Percentiles rank a stretch among this genome's conserved stretches.
Conservation (phyloP, 345 rosid species). For the Diplotaxis tenuifolia region DNA sequence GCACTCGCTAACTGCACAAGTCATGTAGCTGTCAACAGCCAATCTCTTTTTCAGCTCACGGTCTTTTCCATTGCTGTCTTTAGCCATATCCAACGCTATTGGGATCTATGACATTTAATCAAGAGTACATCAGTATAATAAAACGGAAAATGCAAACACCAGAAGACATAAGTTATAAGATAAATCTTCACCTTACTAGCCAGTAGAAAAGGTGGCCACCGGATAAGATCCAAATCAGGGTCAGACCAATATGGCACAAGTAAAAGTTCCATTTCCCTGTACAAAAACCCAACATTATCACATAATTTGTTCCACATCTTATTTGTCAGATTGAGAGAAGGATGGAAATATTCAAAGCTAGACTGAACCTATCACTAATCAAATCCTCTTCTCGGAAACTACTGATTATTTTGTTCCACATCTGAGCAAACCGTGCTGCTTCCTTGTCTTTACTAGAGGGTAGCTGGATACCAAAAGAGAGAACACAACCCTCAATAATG, state of each 20-base stretch:
- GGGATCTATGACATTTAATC: conserved; percentile 45
- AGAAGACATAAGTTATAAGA: conserved; percentile 2
- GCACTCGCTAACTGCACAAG: conserved; percentile 51
- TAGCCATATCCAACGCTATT: conserved; percentile 66
- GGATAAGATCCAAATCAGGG: conserved; percentile 45
- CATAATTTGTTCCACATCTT: too few species aligned
- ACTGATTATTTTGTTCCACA: conserved; percentile 59
- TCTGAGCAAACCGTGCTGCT: conserved; percentile 53
- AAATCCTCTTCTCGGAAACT: conserved; percentile 62
- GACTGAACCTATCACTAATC: conserved; percentile 47
- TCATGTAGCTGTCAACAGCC: conserved; percentile 50
- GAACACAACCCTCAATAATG: conserved; percentile 45
- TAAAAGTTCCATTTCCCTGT: conserved; percentile 52
- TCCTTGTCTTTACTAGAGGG: conserved; percentile 44
- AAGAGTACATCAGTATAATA: background rate
- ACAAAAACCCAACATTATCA: background rate
- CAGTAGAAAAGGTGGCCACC: conserved; percentile 66
- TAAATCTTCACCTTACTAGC: conserved; percentile 49
- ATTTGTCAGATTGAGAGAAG: background rate
- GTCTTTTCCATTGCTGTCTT: conserved; percentile 52
- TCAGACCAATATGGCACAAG: conserved; percentile 59
- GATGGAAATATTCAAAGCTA: background rate
- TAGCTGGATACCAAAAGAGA: conserved; percentile 22
- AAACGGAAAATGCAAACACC: background rate
- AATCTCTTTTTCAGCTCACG: conserved; percentile 53